These are phyloP conservation scores for Pythium volutum DNA, from an alignment of 352 stramenopile species.

Conservation along the genomic window DNA sequence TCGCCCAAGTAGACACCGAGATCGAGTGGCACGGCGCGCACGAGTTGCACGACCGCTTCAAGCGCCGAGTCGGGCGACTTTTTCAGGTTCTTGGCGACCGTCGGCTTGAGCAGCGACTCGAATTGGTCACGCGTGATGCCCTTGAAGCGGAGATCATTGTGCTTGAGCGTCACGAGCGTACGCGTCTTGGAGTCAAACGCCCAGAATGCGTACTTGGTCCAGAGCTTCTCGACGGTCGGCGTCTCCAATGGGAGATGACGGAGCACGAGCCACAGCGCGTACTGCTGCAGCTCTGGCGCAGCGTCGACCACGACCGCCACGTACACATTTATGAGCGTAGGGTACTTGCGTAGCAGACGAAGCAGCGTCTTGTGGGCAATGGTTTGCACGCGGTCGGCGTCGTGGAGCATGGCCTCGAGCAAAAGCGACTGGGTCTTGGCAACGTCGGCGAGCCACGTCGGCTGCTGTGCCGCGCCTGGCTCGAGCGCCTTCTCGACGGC, in stretches of 20 bases:
- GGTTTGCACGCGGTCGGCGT: slow-evolving; percentile 42
- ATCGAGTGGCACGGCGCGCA: slow-evolving; percentile 53
- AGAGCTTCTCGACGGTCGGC: slow-evolving; percentile 44
- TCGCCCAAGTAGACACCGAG: slow-evolving; percentile 58
- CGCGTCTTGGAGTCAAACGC: slow-evolving; percentile 77
- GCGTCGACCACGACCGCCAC: slow-evolving; percentile 30
- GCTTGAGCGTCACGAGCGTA: slow-evolving; percentile 33
- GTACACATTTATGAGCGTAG: slow-evolving; percentile 39
- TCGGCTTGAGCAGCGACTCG: slow-evolving; percentile 56
- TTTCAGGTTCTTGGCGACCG: slow-evolving; percentile 76
- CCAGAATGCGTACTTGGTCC: slow-evolving; percentile 60
- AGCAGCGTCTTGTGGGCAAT: slow-evolving; percentile 42
- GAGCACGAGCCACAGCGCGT: slow-evolving; percentile 62
- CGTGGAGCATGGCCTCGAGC: slow-evolving; percentile 53
- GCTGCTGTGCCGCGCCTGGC: slow-evolving; percentile 1
- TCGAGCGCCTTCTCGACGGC: slow-evolving; percentile 13
- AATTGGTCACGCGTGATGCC: slow-evolving; percentile 58
- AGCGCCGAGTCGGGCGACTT: slow-evolving; percentile 77
- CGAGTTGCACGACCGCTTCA: slow-evolving; percentile 49
- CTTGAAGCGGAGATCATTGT: slow-evolving; percentile 48
- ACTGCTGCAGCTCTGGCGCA: slow-evolving; percentile 47
- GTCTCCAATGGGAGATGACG: slow-evolving; percentile 28
- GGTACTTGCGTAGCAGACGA: slow-evolving; percentile 44
- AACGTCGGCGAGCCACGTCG: slow-evolving; percentile 48
- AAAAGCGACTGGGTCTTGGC: slow-evolving; percentile 43